Evolutionary conservation across 2,329 filamentous ascomycete species (phyloP), one percentile per base, ranked within the genome.

Genomic region (Ophiosphaerella korrae): DNA sequence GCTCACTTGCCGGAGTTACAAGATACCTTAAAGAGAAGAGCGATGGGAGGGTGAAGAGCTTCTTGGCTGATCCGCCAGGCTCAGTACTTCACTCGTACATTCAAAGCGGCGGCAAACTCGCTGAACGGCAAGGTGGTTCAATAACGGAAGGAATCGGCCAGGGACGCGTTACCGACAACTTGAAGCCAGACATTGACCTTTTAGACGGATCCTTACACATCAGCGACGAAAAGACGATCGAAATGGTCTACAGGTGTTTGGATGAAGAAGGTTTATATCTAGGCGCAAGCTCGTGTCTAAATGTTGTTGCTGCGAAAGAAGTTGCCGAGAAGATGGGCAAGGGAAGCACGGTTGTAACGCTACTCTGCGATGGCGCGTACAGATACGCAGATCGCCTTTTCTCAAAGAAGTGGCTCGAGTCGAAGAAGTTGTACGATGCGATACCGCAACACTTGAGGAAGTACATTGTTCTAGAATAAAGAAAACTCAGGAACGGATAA

Each of bases 91-190:
- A 96, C 79, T 91, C 88, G 53, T 97, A 97, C 78, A 88, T 99
- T 62, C 83, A 84, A 52, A 92, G 88, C 13, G 92, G 92, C 11
- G 92, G 92, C 34, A 88, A 89, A 71, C 80, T 97, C 47, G 79
- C 80, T n/a, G 93, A 97, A 70, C 83, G 94, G 43, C 79, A 80
- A 2, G 94, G 94, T 8, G 87, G 89, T 47, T 94, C 89, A 68
- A 97, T 99, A 76, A 99, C 94, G 2, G 94, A 99, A 78, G 94
- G 94, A 21, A 99, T 99, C 67, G 94, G 94, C 16, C 94, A 97
- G 78, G 94, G 94, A 33, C 88, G 94, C 45, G 84, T 99, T 44
- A 99, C 94, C n/a, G 90, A 96, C 70, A 99, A 99, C 76, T 78
- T 99, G 58, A 80, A 85, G 75, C 89, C 89, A 3, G 94, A 99